These are phyloP conservation scores for Dothiorella sarmentorum DNA, from an alignment of 2,329 filamentous ascomycete species.

Conservation along the genomic window DNA sequence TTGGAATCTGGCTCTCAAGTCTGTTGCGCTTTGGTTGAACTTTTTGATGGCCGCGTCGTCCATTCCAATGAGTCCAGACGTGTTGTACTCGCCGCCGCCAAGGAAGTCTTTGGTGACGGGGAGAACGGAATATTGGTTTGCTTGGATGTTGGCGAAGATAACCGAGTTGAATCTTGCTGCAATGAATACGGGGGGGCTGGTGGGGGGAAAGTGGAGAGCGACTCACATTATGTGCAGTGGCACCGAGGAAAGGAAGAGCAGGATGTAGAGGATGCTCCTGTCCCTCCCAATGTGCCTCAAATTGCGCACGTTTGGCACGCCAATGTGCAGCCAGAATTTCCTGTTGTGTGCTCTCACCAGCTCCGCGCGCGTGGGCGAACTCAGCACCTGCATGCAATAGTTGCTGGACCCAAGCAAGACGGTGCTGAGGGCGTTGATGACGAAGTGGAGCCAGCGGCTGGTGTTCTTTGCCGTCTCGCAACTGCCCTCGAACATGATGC, in stretches of 20 bases:
- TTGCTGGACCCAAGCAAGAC: conserved; percentile 35
- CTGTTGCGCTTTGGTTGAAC: not conserved
- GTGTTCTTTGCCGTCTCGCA: not conserved
- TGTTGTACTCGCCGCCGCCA: not conserved
- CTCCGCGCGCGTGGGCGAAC: conserved; percentile 48
- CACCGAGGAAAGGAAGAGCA: conserved; percentile 30
- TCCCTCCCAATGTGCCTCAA: conserved; percentile 25
- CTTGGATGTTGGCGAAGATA: conserved; percentile 1
- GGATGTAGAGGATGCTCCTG: conserved; percentile 25
- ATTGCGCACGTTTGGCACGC: conserved; percentile 43
- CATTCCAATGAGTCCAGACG: not conserved
- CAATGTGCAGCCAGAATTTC: conserved; percentile 45
- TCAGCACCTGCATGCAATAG: conserved; percentile 52
- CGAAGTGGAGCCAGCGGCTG: conserved; percentile 22
- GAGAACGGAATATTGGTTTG: not conserved
- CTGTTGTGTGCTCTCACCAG: conserved; percentile 47
- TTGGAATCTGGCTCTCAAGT: not conserved
- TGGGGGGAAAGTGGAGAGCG: not conserved
- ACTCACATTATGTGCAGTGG: conserved; percentile 38
- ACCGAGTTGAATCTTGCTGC: conserved; percentile 3
- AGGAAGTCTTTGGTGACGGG: not conserved
- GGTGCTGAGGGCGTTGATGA: conserved; percentile 14
- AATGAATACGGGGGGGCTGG: not conserved
- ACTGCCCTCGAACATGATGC: conserved; percentile 4
- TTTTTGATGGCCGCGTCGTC: not conserved